Evolutionary conservation across 2,329 filamentous ascomycete genomes (phyloP), one percentile per base, ranked within the genome.

Genomic region (Colletotrichum spaethianum): DNA sequence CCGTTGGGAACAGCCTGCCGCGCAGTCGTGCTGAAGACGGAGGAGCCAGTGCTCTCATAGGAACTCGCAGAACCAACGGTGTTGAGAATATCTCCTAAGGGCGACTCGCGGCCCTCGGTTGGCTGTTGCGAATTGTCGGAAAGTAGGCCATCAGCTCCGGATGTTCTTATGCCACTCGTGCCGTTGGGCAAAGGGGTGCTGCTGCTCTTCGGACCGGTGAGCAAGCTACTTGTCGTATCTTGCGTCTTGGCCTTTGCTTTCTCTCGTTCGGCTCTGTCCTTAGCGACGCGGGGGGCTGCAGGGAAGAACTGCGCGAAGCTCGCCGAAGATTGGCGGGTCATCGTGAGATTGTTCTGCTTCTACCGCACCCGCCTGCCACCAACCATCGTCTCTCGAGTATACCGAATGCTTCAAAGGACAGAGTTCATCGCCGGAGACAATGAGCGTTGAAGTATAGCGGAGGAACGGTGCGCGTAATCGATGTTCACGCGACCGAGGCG

Each of bases 301-400:
- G 93, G 93, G 83, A 95, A 95, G 88, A 94, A 96, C 85, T 95
- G 91, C 85, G 93, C 93, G 88, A 95, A 95, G 85, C 92, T 92
- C 86, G 93, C 92, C 83, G 87, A 86, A 74, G 89, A 88, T 82
- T 92, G 90, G 87, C 93, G 94, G 91, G 94, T 94, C 93, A 93
- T 94, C 85, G 86, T 91, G 87, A 83, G 77, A 78, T 78, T 83
- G 81, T 80, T 82, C 82, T 82, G 83, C 82, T 84, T 85, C 83
- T 86, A 86, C 84, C 84, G 83, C 81, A 84, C 81, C 84, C 82
- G 80, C 85, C 85, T 84, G 84, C 83, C 83, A 84, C 84, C 85
- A 80, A 86, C 86, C 88, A 89, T 90, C 86, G 85, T 90, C 85
- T 84, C 84, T 83, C 81, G 81, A 55, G 20, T 80, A 80, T 76